These are phyloP conservation scores for Suillus bovinus DNA, from an alignment of 768 basidiomycete genomes.

Conservation along the genomic window DNA sequence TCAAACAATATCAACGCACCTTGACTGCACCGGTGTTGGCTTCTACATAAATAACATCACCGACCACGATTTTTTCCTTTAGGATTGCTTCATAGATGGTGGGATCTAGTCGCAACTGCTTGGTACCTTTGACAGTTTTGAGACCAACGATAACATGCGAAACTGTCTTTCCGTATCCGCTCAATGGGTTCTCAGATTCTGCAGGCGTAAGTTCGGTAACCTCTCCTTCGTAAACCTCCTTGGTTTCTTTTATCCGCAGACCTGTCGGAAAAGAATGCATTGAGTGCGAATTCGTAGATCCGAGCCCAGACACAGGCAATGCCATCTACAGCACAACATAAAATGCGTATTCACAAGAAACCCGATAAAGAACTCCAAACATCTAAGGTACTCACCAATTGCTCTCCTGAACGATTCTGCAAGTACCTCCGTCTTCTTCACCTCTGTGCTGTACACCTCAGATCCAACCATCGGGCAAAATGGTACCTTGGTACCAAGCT, in stretches of 20 bases:
- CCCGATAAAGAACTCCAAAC: background rate
- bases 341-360: background rate
- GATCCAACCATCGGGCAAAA: conserved; percentile 99
- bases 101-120: conserved; percentile 92
- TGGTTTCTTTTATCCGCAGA: conserved; percentile 97
- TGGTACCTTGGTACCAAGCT: conserved; percentile 91
- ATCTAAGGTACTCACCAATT: conserved; percentile 66
- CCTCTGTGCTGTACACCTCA: conserved; percentile 95
- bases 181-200: conserved; percentile 95
- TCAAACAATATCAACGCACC: conserved; percentile 41
- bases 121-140: conserved; percentile 91
- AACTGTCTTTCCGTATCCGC: conserved; percentile 97
- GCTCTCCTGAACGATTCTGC: conserved; percentile 94
- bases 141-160: conserved; percentile 97
- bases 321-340: background rate
- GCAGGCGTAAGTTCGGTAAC: conserved; percentile 96
- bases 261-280: conserved; percentile 45
- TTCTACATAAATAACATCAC: conserved; percentile 97
- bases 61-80: conserved; percentile 95
- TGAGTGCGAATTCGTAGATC: background rate
- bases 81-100: conserved; percentile 96
- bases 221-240: conserved; percentile 98
- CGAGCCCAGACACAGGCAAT: background rate
- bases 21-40: conserved; percentile 93
- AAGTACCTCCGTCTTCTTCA: conserved; percentile 98